Evolutionary conservation across 2,329 filamentous ascomycete species (phyloP), one percentile per base, ranked within the genome.

Genomic region (Orbilia ellipsospora): DNA sequence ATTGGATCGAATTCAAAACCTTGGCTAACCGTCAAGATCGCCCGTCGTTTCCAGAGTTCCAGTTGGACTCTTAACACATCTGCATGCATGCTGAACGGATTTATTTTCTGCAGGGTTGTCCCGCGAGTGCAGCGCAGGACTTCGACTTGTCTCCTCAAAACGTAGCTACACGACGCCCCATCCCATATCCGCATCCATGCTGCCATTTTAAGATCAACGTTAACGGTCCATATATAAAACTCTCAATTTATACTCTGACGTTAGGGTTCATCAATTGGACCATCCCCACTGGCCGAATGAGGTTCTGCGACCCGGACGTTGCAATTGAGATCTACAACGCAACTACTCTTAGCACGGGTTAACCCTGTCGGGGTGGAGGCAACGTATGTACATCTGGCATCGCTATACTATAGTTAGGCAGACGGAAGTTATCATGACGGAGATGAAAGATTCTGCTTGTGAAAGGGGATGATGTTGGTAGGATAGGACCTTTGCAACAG

Each of bases 251-350:
- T 52, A 12, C 42, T 18, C 36, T 68, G 64, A 68, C 31, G 55
- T 61, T 48, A 56, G 26, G 18, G 13, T 61, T 61, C n/a, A 40
- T 26, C 48, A 42, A 48, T 28, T n/a, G 48, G 4, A 36, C 16
- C 23, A 18, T 20, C 16, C 60, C 31, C 44, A 40, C 31, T 40
- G n/a, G 48, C 36, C 50, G 45, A 31, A 56, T 54, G 40, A 45
- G 36, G 57, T 40, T 59, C 42, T 13, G 26, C 51, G 7, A 57
- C 28, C 28, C 51, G 40, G 42, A 51, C 18, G 36, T 61, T 67
- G 42, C 56, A 54, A 51, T 63, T 45, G 36, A 10, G 69, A 73
- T 67, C 62, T 52, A 61, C 69, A 50, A 26, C 40, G 62, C 56
- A 48, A 50, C 20, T 36, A 2, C 52, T 18, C 20, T 23, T 8